Evolutionary conservation across 208 protist genomes (phyloP), one percentile per base, ranked within the genome.

Genomic region (Leishmania tropica): DNA sequence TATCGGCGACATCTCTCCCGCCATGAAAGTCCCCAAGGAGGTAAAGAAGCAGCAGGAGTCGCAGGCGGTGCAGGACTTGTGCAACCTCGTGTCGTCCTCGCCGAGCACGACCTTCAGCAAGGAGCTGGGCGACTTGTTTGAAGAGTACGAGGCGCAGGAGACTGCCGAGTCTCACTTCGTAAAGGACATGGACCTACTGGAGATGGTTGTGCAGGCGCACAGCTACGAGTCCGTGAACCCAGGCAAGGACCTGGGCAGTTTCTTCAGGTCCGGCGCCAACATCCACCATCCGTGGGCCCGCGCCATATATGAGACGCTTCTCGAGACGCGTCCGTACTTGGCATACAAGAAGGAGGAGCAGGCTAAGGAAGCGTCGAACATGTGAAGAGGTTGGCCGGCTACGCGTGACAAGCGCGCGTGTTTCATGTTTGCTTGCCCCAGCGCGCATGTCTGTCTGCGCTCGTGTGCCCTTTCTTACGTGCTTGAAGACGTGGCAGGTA

Each of bases 171-270:
- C 95, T 35, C 86, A 87, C 17, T 97, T 98, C 85, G 90, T 98
- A 31, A 96, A 95, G 80, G 96, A 98, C 82, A 96, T 98, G 89
- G 96, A 98, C 79, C 78, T 96, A 70, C 87, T 98, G 37, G 96
- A 98, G 80, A 98, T 98, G 96, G 87, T 98, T 47, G 86, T 96
- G 54, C 96, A 98, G 88, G 96, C 95, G 40, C 90, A 95, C 73
- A 78, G 86, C 48, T 98, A 98, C 85, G 96, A 98, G 86, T 48
- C 48, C 45, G 47, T 82, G 58, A 68, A 95, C 76, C 92, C 89
- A 1, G 92, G 87, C 45, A 96, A 92, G 53, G 85, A 97, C 78
- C 81, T 98, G 10, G 80, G 81, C 81, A 85, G 80, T 40, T 98
- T 98, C 83, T 98, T 94, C 75, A 65, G 62, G 35, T 95, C 92